phyloP scores from a whole-genome alignment of 2,329 filamentous ascomycete species.

The Chrysosphaeria jannelii region DNA sequence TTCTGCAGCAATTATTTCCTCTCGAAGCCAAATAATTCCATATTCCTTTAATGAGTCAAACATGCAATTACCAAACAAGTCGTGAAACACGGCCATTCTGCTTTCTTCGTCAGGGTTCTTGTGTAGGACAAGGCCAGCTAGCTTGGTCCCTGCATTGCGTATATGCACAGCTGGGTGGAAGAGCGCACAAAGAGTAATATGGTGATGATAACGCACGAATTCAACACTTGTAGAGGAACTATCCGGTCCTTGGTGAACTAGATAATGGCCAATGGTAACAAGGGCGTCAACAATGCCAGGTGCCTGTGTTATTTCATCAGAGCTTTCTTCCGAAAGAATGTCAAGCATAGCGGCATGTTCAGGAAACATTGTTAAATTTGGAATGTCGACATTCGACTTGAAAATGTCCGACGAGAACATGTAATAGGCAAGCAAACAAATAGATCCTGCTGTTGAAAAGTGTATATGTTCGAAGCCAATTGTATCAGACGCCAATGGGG shows the following conservation, averaged over 20 bases:
- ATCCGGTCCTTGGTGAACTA: constrained; percentile 13
- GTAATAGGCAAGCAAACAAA: constrained; percentile 29
- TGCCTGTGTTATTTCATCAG: constrained; percentile 18
- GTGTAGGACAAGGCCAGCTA: constrained; percentile 24
- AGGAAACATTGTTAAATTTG: constrained; percentile 26
- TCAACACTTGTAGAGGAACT: no score
- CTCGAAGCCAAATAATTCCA: constrained; percentile 30
- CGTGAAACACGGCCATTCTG: constrained; percentile 28
- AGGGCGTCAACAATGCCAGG: constrained; percentile 27
- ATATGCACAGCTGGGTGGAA: constrained; percentile 23
- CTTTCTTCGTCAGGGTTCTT: constrained; percentile 26
- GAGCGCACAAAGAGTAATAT: constrained; percentile 23
- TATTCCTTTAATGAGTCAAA: constrained; percentile 30
- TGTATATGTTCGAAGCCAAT: no score
- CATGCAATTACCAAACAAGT: constrained; percentile 33
- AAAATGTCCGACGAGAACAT: constrained; percentile 32
- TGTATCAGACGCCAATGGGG: no score
- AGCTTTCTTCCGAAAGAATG: constrained; percentile 19
- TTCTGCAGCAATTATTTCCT: constrained; percentile 20
- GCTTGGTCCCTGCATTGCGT: constrained; percentile 20
- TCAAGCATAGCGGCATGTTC: constrained; percentile 23
- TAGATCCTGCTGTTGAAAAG: no score
- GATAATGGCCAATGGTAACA: constrained; percentile 26
- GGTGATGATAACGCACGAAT: constrained; percentile 31
- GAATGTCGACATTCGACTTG: constrained; percentile 20